phyloP scores from a whole-genome alignment of 2,329 filamentous ascomycete species.

The Monosporascus sp. region DNA sequence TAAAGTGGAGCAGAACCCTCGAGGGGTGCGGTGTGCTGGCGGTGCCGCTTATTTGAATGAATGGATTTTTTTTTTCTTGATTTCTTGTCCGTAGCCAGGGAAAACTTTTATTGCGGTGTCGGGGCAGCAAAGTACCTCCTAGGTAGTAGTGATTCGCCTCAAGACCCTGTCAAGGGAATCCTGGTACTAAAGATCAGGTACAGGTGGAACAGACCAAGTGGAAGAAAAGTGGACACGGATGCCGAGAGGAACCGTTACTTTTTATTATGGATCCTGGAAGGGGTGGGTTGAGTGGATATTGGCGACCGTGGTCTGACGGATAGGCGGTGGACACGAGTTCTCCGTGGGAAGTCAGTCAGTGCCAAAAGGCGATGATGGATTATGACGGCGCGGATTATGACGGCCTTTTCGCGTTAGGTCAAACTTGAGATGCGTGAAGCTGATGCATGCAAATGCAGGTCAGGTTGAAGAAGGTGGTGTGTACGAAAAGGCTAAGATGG shows the following conservation, averaged over 20 bases:
- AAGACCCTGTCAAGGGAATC: neutral
- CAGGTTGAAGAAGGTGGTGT: neutral
- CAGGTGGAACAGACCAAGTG: neutral
- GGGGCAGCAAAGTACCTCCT: neutral
- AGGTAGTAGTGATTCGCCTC: neutral
- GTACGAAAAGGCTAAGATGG: constrained; percentile 6
- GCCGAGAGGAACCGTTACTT: constrained; percentile 1
- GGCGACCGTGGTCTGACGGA: neutral
- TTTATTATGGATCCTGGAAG: neutral
- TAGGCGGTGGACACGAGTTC: neutral
- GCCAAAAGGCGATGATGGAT: neutral
- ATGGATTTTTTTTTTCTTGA: constrained; percentile 8
- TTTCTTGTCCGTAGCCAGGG: neutral
- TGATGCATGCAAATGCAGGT: constrained; percentile 1
- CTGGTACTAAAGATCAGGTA: neutral
- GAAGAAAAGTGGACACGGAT: neutral
- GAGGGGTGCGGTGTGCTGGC: constrained; percentile 26
- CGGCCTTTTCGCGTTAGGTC: neutral
- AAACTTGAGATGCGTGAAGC: neutral
- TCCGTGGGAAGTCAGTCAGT: neutral
- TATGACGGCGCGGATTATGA: neutral
- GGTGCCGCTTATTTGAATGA: constrained; percentile 27
- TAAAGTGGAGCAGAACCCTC: constrained; percentile 31
- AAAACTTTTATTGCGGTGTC: neutral
- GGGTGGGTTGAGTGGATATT: neutral